A percentile compares a stretch with the other conserved stretches of the same genome.
These are phyloP conservation scores for Striga asiatica DNA, from an alignment of 257 asterid species.

Conservation along the genomic window DNA sequence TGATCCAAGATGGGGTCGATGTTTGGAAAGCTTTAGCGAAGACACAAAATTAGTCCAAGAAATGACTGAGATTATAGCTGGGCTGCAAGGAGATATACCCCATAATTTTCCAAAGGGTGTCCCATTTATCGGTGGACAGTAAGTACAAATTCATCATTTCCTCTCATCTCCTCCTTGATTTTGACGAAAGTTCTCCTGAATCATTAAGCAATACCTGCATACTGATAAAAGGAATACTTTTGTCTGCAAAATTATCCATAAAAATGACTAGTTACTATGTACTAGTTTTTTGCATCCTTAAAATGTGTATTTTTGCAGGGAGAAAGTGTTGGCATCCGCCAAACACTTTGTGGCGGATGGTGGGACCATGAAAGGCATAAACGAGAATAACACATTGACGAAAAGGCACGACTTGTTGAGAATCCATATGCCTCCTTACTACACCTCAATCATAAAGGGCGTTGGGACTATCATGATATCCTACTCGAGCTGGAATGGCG, in stretches of 20 bases:
- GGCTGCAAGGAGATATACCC: conserved; percentile 22
- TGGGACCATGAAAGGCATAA: conserved; percentile 59
- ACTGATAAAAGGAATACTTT: too few relatives aligned
- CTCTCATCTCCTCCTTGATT: too few relatives aligned
- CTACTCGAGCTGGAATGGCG: conserved; percentile 68
- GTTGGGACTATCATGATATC: conserved; percentile 62
- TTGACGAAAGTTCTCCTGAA: too few relatives aligned
- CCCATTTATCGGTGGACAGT: conserved; percentile 18
- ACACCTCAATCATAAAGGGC: conserved; percentile 43
- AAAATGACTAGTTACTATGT: too few relatives aligned
- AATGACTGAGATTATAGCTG: conserved; percentile 18
- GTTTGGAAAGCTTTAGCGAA: not conserved
- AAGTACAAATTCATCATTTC: not conserved
- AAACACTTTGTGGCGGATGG: conserved; percentile 77
- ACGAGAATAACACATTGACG: conserved; percentile 47
- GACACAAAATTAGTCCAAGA: not conserved
- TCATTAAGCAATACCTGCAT: too few relatives aligned
- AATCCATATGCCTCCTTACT: conserved; percentile 61
- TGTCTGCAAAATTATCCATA: too few relatives aligned
- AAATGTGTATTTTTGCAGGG: not conserved
- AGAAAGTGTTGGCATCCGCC: conserved; percentile 33
- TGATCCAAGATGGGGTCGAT: conserved; percentile 25
- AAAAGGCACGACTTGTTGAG: conserved; percentile 30
- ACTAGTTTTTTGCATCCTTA: not conserved
- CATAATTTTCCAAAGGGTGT: not conserved